A percentile compares a stretch with the other conserved stretches of the same genome.
Conservation (phyloP, 2,329 filamentous ascomycete genomes). For the Aspergillus fructus region DNA sequence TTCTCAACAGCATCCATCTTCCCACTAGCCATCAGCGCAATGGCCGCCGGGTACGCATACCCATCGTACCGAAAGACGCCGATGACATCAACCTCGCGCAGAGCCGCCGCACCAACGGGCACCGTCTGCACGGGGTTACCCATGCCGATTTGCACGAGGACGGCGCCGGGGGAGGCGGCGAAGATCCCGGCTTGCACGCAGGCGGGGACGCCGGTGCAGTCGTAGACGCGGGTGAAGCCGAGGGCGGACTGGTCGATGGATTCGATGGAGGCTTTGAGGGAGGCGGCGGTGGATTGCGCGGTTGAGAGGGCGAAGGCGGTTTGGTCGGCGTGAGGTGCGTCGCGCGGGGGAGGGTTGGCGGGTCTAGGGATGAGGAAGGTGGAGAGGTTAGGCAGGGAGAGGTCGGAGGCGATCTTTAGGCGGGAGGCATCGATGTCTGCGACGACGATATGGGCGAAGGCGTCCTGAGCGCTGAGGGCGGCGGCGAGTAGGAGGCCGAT, state of each 20-base stretch:
- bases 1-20: slow-evolving; percentile 50
- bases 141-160: slow-evolving; percentile 58
- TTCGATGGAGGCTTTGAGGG: slow-evolving; percentile 21
- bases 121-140: slow-evolving; percentile 56
- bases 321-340: slow-evolving; percentile 34
- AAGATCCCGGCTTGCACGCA: slow-evolving; percentile 49
- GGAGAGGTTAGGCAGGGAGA: slow-evolving; percentile 34
- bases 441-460: slow-evolving; percentile 56
- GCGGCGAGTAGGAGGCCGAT: slow-evolving; percentile 61
- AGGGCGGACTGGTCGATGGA: slow-evolving; percentile 18
- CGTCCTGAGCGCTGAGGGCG: slow-evolving; percentile 55
- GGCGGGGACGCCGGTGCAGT: slow-evolving; percentile 47
- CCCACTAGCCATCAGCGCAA: slow-evolving; percentile 52
- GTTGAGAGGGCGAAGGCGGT: slow-evolving; percentile 33
- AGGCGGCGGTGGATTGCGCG: slow-evolving; percentile 36
- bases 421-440: slow-evolving; percentile 61
- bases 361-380: slow-evolving; percentile 38
- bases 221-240: slow-evolving; percentile 46
- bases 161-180: slow-evolving; percentile 49
- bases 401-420: slow-evolving; percentile 53
- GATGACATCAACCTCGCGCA: slow-evolving; percentile 57
- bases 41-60: slow-evolving; percentile 55
- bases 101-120: slow-evolving; percentile 54
- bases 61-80: slow-evolving; percentile 58
- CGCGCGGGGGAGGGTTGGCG: slow-evolving; percentile 29